Conservation (phyloP, 805 yeast genomes). For the Candida anglica region DNA sequence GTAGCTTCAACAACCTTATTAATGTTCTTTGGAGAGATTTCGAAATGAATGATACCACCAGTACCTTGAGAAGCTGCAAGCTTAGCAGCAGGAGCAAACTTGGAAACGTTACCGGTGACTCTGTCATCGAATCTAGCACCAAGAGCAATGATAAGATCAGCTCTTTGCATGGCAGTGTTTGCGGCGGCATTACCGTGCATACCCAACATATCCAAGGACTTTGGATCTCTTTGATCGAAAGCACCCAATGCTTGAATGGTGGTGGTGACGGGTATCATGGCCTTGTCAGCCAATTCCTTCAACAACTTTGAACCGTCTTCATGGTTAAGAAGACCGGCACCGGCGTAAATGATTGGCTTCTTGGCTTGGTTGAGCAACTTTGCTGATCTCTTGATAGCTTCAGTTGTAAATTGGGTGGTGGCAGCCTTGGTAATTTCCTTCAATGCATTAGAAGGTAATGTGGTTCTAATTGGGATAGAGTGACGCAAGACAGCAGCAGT, state of each 20-base stretch:
- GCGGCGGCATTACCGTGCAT: conserved; percentile 98
- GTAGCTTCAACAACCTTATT: conserved; percentile 96
- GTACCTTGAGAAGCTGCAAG: conserved; percentile 81
- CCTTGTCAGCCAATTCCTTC: conserved; percentile 84
- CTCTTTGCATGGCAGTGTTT: conserved; percentile 87
- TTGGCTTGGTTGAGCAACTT: conserved; percentile 75
- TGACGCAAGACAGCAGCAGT: conserved; percentile 86
- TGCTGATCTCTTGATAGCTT: conserved; percentile 75
- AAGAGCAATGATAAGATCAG: conserved; percentile 88
- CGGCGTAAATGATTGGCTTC: conserved; percentile 85
- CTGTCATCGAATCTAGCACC: conserved; percentile 99
- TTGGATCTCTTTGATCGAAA: conserved; percentile 86
- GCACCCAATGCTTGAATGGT: conserved; percentile 93
- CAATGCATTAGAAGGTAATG: conserved; percentile 73
- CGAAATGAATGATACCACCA: conserved; percentile 97
- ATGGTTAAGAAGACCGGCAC: conserved; percentile 82
- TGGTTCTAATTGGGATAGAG: conserved; percentile 77
- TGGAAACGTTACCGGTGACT: conserved; percentile 81
- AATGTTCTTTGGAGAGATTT: conserved; percentile 93
- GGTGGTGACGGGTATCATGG: conserved; percentile 93
- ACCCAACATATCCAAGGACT: conserved; percentile 93
- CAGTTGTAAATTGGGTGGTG: conserved; percentile 68
- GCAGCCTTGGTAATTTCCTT: conserved; percentile 65
- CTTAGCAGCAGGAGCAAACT: conserved; percentile 92
- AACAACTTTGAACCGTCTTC: conserved; percentile 76